Percentiles rank a stretch among this genome's conserved stretches.
Conservation (phyloP, 352 stramenopile species). For the Globisporangium heterothallicum region DNA sequence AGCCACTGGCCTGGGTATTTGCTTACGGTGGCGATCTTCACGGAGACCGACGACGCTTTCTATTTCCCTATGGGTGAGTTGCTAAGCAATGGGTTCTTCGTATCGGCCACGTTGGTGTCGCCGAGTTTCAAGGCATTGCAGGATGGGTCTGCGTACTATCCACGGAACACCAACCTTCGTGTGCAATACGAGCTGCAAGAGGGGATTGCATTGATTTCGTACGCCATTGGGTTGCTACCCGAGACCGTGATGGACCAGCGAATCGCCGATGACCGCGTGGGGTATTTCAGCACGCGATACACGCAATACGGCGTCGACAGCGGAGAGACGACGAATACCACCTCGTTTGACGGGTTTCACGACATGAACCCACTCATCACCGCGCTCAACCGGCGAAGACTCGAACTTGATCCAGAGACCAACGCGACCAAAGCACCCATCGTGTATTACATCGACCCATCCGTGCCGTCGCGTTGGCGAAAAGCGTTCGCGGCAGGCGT, state of each 20-base stretch:
- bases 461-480: constrained; percentile 62
- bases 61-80: constrained; percentile 50
- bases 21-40: constrained; percentile 45
- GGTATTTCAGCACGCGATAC: constrained; percentile 74
- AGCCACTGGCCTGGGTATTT: constrained; percentile 65
- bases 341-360: constrained; percentile 34
- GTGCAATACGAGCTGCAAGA: constrained; percentile 70
- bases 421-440: constrained; percentile 47
- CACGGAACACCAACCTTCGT: constrained; percentile 63
- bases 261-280: constrained; percentile 69
- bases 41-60: constrained; percentile 51
- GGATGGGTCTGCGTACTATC: constrained; percentile 32
- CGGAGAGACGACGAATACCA: constrained; percentile 17
- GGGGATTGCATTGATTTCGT: constrained; percentile 53
- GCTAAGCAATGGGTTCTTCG: constrained; percentile 71
- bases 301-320: constrained; percentile 45
- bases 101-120: constrained; percentile 39
- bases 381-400: constrained; percentile 64
- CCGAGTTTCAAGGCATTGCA: constrained; percentile 28
- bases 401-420: constrained; percentile 35
- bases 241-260: constrained; percentile 46
- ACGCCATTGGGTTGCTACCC: constrained; percentile 67
- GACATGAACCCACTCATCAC: constrained; percentile 53
- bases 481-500: constrained; percentile 56
- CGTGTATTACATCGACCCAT: constrained; percentile 82